Evolutionary conservation across 2,329 filamentous ascomycete species (phyloP).

Genomic region (Xylaria sp.): DNA sequence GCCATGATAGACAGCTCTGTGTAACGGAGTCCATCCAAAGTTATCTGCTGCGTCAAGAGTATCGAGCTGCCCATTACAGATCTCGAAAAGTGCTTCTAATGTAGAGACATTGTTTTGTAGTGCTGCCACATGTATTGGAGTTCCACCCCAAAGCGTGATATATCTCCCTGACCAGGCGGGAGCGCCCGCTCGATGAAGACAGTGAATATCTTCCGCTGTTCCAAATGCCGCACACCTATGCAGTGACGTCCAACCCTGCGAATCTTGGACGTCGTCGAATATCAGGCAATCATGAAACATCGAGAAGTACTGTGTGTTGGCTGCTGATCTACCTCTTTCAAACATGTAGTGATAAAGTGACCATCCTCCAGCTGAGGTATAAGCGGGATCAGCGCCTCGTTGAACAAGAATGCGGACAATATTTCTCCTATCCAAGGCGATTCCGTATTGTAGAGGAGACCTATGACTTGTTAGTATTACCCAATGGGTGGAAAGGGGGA

Average conservation of each 20-base stretch:
- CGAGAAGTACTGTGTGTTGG: not conserved
- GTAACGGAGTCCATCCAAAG: slow-evolving; percentile 3
- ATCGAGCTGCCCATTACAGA: not conserved
- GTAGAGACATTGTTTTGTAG: not conserved
- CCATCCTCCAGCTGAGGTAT: slow-evolving; percentile 7
- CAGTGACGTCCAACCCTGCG: slow-evolving; percentile 9
- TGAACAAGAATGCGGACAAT: slow-evolving; percentile 14
- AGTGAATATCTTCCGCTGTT: not conserved
- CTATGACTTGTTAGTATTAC: not conserved
- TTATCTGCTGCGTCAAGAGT: slow-evolving; percentile 1
- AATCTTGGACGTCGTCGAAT: slow-evolving; percentile 13
- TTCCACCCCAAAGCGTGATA: slow-evolving; percentile 2
- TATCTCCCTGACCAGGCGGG: not conserved
- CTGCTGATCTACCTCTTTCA: not conserved
- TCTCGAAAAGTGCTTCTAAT: not conserved
- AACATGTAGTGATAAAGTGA: slow-evolving; percentile 16
- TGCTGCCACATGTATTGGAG: slow-evolving; percentile 3
- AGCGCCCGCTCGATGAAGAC: not conserved
- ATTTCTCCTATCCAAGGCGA: slow-evolving; percentile 2
- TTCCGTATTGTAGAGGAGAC: slow-evolving; percentile 4
- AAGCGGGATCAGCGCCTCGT: slow-evolving; percentile 6
- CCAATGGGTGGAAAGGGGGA: not conserved
- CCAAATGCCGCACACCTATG: slow-evolving; percentile 17
- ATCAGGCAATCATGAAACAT: not conserved
- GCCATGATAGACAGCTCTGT: not conserved